These are phyloP conservation scores for Chrysoporthe deuterocubensis DNA, from an alignment of 2,329 filamentous ascomycete genomes.

Conservation along the genomic window DNA sequence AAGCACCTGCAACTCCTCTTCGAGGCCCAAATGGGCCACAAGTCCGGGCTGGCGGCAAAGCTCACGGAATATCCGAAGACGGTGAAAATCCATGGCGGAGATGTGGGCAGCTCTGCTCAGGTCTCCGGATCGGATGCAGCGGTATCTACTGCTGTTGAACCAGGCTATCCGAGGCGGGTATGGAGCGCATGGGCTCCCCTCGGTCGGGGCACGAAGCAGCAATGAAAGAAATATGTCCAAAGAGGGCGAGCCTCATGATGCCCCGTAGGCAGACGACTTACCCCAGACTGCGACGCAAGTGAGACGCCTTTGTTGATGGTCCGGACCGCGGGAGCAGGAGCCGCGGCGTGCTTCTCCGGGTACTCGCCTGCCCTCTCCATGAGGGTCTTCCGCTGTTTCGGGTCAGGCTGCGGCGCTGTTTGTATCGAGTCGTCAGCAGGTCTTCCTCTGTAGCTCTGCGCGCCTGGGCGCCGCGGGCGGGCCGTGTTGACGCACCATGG, in stretches of 20 bases:
- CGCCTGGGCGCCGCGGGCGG: background rate
- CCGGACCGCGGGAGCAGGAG: conserved; percentile 43
- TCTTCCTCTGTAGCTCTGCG: conserved; percentile 1
- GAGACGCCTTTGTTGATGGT: conserved; percentile 51
- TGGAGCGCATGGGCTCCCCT: background rate
- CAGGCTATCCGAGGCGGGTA: background rate
- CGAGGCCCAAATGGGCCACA: background rate
- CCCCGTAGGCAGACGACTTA: conserved; percentile 24
- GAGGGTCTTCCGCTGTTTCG: conserved; percentile 63
- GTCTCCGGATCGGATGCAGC: background rate
- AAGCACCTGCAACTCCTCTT: background rate
- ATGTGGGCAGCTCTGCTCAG: background rate
- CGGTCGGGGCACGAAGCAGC: background rate
- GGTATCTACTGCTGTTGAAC: background rate
- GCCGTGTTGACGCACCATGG: conserved; percentile 34
- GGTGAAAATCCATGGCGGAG: background rate
- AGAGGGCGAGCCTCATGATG: background rate
- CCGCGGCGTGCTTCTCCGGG: conserved; percentile 39
- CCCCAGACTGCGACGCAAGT: conserved; percentile 36
- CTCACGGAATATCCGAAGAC: background rate
- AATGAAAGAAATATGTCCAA: conserved; percentile 1
- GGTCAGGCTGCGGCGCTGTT: conserved; percentile 56
- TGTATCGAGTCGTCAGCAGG: conserved; percentile 28
- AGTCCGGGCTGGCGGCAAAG: background rate
- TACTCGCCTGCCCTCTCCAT: conserved; percentile 59